These are phyloP conservation scores for Psidium guajava DNA, from an alignment of 345 rosid species.

Conservation along the genomic window DNA sequence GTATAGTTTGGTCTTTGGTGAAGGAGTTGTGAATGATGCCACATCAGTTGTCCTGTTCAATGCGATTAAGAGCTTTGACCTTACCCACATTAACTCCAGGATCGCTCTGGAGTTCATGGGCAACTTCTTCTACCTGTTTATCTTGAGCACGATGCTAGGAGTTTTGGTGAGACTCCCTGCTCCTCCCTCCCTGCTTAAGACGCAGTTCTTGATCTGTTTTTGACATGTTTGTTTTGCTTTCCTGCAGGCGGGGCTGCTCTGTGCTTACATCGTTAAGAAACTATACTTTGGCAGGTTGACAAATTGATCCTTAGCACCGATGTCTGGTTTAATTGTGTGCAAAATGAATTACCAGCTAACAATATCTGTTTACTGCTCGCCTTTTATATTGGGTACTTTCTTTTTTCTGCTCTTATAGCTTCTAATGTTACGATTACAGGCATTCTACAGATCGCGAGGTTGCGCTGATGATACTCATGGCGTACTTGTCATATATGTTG, in stretches of 20 bases:
- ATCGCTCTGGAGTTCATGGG: constrained; percentile 21
- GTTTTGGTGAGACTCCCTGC: constrained; percentile 9
- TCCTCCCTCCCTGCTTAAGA: not conserved
- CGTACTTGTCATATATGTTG: constrained; percentile 37
- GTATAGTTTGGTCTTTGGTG: constrained; percentile 40
- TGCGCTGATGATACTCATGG: constrained; percentile 45
- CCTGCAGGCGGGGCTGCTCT: constrained; percentile 38
- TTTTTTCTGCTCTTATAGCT: not conserved
- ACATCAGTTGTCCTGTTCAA: constrained; percentile 44
- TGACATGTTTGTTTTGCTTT: not conserved
- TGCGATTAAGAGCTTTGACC: constrained; percentile 33
- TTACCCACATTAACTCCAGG: constrained; percentile 22
- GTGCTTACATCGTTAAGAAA: constrained; percentile 33
- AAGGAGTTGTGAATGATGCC: constrained; percentile 45
- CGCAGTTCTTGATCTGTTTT: not conserved
- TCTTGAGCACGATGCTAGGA: constrained; percentile 35
- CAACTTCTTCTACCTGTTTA: constrained; percentile 31
- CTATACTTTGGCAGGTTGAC: constrained; percentile 40
- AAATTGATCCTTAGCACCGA: not conserved
- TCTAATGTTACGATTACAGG: constrained; percentile 4
- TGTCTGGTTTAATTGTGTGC: not conserved
- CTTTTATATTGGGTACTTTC: not conserved
- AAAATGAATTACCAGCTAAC: not conserved
- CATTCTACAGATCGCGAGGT: constrained; percentile 44
- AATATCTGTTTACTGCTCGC: not conserved